These are phyloP conservation scores for Andrographis paniculata DNA, from an alignment of 305 asterid species.

Conservation along the genomic window DNA sequence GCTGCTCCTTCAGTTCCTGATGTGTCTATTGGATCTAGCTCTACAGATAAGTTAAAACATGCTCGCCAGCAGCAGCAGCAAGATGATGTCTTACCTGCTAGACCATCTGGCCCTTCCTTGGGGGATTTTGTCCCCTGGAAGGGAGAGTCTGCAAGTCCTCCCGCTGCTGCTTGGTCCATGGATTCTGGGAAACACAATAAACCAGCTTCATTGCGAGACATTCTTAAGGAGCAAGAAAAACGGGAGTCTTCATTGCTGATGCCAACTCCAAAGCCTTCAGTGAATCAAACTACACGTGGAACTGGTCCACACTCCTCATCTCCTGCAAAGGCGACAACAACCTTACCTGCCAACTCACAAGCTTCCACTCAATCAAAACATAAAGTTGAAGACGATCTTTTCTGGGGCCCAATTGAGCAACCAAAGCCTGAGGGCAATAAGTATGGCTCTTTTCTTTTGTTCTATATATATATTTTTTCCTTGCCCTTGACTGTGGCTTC, in stretches of 20 bases:
- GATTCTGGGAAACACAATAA: slow-evolving; percentile 52
- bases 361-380: slow-evolving; percentile 35
- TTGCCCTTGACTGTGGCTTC: slow-evolving; percentile 9
- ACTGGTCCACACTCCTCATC: slow-evolving; percentile 52
- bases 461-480: background rate
- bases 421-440: slow-evolving; percentile 54
- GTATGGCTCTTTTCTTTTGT: slow-evolving; percentile 31
- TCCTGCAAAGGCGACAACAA: slow-evolving; percentile 50
- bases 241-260: slow-evolving; percentile 38
- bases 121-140: slow-evolving; percentile 87
- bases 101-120: slow-evolving; percentile 75
- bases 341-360: slow-evolving; percentile 32
- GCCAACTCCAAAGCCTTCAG: slow-evolving; percentile 40
- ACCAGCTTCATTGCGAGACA: slow-evolving; percentile 74
- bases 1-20: slow-evolving; percentile 25
- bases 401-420: slow-evolving; percentile 79
- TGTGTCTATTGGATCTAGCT: slow-evolving; percentile 39
- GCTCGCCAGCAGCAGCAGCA: slow-evolving; percentile 43
- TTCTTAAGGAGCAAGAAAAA: slow-evolving; percentile 66
- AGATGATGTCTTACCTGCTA: slow-evolving; percentile 51
- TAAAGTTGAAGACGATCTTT: slow-evolving; percentile 67
- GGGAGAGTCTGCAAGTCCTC: slow-evolving; percentile 51
- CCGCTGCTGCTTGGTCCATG: slow-evolving; percentile 72
- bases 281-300: slow-evolving; percentile 40
- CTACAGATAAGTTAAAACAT: slow-evolving; percentile 48